These are phyloP conservation scores for Kokia cookei DNA, from an alignment of 441 rosid species.

Conservation along the genomic window DNA sequence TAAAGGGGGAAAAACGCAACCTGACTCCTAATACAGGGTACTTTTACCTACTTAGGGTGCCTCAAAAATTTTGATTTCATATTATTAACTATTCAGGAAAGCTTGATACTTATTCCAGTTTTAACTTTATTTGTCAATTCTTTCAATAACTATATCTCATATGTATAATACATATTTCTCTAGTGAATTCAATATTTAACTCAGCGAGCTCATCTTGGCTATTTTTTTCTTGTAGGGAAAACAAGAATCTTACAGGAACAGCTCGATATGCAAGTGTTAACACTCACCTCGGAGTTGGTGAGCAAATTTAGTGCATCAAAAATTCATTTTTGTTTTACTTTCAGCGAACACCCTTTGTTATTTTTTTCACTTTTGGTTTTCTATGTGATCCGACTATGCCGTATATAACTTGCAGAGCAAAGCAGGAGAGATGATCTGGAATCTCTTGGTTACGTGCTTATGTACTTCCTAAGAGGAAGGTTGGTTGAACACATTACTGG, in stretches of 20 bases:
- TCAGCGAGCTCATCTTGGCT: neutral
- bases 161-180: neutral
- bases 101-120: neutral
- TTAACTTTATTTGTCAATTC: neutral
- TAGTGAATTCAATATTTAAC: neutral
- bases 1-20: too few relatives aligned
- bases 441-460: constrained; percentile 60
- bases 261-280: constrained; percentile 66
- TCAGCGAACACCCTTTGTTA: neutral
- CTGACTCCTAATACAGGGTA: too few relatives aligned
- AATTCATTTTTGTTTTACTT: constrained; percentile 5
- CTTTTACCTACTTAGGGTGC: neutral
- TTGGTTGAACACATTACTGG: constrained; percentile 8
- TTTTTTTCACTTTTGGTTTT: neutral
- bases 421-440: constrained; percentile 70
- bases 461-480: constrained; percentile 61
- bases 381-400: neutral
- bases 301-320: constrained; percentile 9
- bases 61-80: neutral
- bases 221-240: constrained; percentile 33
- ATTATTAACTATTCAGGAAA: neutral
- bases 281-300: constrained; percentile 64
- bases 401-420: constrained; percentile 36
- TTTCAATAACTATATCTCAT: neutral
- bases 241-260: constrained; percentile 61